Percentiles rank a stretch among this genome's conserved stretches.
phyloP scores from a whole-genome alignment of 2,329 filamentous ascomycete genomes.

The Pseudogymnoascus sp. region DNA sequence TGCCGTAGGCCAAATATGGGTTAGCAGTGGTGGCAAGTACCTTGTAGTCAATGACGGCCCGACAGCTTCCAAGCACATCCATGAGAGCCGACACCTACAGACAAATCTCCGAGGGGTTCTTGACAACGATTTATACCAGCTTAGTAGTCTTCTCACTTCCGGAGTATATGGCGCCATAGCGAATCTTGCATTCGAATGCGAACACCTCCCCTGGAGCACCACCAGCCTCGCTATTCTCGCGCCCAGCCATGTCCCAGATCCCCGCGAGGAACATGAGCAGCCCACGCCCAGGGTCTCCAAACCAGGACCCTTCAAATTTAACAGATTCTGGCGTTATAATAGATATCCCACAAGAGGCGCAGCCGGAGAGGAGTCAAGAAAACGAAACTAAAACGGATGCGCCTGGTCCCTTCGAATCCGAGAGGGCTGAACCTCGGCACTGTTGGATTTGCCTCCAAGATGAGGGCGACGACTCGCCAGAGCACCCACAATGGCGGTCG shows the following conservation, averaged over 20 bases:
- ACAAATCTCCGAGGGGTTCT: not conserved
- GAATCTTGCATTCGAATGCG: not conserved
- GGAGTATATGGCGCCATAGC: slow-evolving; percentile 3
- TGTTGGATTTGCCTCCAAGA: slow-evolving; percentile 59
- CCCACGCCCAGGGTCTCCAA: not conserved
- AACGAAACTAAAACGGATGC: not conserved
- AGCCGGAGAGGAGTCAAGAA: not conserved
- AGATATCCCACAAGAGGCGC: not conserved
- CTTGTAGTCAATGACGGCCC: not conserved
- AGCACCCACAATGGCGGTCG: slow-evolving; percentile 60
- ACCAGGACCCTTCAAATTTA: not conserved
- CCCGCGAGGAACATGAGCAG: not conserved
- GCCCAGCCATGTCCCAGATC: not conserved
- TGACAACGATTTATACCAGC: not conserved
- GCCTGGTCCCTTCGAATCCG: not conserved
- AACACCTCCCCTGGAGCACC: not conserved
- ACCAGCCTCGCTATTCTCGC: not conserved
- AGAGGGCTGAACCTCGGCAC: slow-evolving; percentile 27
- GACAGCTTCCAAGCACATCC: not conserved
- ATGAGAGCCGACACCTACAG: not conserved
- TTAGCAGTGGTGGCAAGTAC: not conserved
- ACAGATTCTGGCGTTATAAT: not conserved
- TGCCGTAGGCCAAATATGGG: not conserved
- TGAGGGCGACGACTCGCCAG: slow-evolving; percentile 39
- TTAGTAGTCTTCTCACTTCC: not conserved